Base-by-base conservation (phyloP, 2,329 filamentous ascomycete species). In the Cylindrodendrum hubeiense region DNA sequence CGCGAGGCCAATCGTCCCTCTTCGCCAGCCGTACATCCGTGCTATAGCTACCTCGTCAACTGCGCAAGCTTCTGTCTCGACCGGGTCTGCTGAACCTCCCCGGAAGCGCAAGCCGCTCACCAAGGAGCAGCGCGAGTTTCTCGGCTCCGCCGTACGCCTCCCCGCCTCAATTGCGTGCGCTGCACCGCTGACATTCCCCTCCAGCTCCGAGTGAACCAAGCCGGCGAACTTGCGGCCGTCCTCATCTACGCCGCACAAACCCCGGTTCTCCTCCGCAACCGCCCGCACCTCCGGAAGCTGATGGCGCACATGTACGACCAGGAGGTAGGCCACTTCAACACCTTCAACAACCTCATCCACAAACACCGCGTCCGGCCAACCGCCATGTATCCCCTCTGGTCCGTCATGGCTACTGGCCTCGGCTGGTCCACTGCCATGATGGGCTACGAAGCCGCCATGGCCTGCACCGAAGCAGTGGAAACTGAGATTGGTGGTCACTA, bases 271-370 rank as follows among this genome's bases (percentile, higher is more conserved):
- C 85, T 94, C 61, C 87, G 89, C 70, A 88, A 91, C 5, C 91
- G 98, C 78, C 95, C 96, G 1, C 93, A 97, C 77, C 90, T 99
- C 19, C 91, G 93, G 7, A 92, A 94, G 0, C 83, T 98, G 33
- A 97, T 99, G 94, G 89, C 91, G 74, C 96, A 98, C 86, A 99
- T 99, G 96, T 95, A 97, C 84, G 93, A 96, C 75, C 96, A 99
- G 79, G 96, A 99, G 84, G 94, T 89, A 13, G 91, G 90, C 9
- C 96, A 99, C 80, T 90, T 98, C 72, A 80, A 83, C 4, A 96
- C 91, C 37, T 99, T 98, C 86, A 97, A 97, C 80, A 75, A 84
- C 3, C 86, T 98, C 26, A 84, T 98, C 5, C 90, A 92, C 19
- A 92, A 91, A 75, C 96, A 98, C 80, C 93, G 94, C 61, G 90